Base-by-base conservation (phyloP, 2,329 filamentous ascomycete species). In the Aureobasidium leucospermi region DNA sequence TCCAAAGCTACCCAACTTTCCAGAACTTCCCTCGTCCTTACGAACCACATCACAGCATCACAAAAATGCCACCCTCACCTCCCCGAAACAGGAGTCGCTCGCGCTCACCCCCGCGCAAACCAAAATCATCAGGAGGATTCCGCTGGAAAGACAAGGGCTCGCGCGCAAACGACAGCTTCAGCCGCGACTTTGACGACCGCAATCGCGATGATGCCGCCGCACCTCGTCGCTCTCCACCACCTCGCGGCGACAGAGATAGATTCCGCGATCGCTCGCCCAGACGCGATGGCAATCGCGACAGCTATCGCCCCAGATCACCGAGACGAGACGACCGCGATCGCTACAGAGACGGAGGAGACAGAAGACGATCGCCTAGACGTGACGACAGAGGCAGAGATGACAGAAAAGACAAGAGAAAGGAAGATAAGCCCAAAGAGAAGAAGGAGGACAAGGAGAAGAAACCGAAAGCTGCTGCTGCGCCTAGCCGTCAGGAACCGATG, bases 401-500 rank as follows among this genome's bases (percentile, higher is more conserved):
- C 39, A 62, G 32, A 9, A 49, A 23, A 16, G 61, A 43, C 9
- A 59, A 13, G 23, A 48, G 39, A 11, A 52, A 31, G n/a, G 58
- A 59, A 19, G 47, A 53, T 15, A 66, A 65, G 34, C 34, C 62
- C 7, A 66, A 68, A 53, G 64, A 67, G 32, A 60, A 65, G 19
- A 66, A 69, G 42, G 67, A 70, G 36, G 43, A 45, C 39, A 67
- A 66, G 49, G 64, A 62, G 43, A 61, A 62, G 23, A 61, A 61
- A 45, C 49, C 60, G 6, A 63, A 66, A 48, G 62, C 63, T 41
- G 45, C 58, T 23, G 58, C 58, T 41, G 57, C 60, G 4, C 62
- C 76, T 8, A 68, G 72, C 62, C 73, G 70, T 41, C 75, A 79
- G 6, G 88, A 95, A 69, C 87, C 90, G 60, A 95, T 96, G 88